Evolutionary conservation across 805 yeast species (phyloP), one percentile per base, ranked within the genome.

Genomic region (Yamadazyma endophytica): DNA sequence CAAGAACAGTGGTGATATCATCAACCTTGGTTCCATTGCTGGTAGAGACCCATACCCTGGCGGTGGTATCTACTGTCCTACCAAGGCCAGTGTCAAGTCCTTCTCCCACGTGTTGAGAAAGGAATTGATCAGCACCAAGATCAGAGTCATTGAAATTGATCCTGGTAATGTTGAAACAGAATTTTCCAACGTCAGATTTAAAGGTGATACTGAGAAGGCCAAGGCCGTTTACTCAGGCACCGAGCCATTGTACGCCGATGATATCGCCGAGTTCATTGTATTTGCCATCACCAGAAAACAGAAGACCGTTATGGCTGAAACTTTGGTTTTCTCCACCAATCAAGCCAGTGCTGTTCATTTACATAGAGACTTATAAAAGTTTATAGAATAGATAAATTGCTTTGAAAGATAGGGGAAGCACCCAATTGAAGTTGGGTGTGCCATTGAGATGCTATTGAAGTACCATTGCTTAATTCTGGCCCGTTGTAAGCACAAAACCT

Each of bases 151-250:
- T 39, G 88, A 82, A 54, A 70, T 82, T 29, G 82, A 82, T 43
- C 90, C 90, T 9, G 89, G 90, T 44, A 77, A 76, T 31, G 89
- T 82, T 25, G 88, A 82, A 53, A 82, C 89, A 26, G 90, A 82
- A 54, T 82, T 82, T 51, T 76, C 84, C 9, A 50, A 73, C 17
- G 76, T 75, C 16, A 67, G 87, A 50, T 77, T 71, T 58, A 66
- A 73, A 43, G 87, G 87, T 36, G 86, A 82, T 19, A 11, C 11
- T 9, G 21, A 19, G 9, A 19, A 19, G 21, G 21, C 11, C 21
- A 19, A 19, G 21, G 21, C 21, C 21, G 11, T 19, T 17, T 82
- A 82, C 49, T 64, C 61, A 18, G 84, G 79, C 23, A 70, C 80
- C 24, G 80, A 74, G 37, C 89, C 90, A n/a, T 63, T 82, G 42